phyloP scores from a whole-genome alignment of 164 flowering plant genomes.

The Aristolochia fimbriata region DNA sequence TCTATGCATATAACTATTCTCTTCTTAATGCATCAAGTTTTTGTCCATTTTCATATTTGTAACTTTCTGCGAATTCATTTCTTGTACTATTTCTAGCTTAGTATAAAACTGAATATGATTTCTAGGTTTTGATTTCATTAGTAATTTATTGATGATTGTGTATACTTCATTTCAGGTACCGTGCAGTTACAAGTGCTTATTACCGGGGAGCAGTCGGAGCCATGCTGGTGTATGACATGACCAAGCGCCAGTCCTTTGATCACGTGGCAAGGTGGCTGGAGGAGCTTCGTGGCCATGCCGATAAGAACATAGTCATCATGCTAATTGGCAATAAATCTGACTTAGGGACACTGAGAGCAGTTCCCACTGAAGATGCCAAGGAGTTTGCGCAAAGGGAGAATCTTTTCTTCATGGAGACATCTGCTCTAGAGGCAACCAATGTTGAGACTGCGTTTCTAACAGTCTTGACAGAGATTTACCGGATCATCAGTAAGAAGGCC shows the following conservation, averaged over 20 bases:
- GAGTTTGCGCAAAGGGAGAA: not conserved
- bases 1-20: too few species aligned
- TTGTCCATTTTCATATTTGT: too few species aligned
- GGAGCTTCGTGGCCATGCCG: constrained; percentile 3
- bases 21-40: too few species aligned
- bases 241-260: constrained; percentile 5
- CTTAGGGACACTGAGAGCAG: not conserved
- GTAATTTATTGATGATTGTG: too few species aligned
- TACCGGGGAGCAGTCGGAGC: constrained; percentile 3
- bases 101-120: too few species aligned
- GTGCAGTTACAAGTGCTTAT: constrained; percentile 3
- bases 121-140: too few species aligned
- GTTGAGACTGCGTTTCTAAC: not conserved
- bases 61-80: too few species aligned
- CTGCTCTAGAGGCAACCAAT: not conserved
- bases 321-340: constrained; percentile 1
- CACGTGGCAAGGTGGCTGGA: constrained; percentile 5
- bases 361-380: not conserved
- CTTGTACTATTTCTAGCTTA: too few species aligned
- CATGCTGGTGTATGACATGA: constrained; percentile 4
- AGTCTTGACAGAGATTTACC: not conserved
- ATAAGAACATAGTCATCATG: not conserved
- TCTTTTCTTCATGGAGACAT: constrained; percentile 1
- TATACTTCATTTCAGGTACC: not conserved
- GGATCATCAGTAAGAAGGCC: constrained; percentile 4